Base-by-base conservation (phyloP, 352 stramenopile genomes). In the Phytophthora syringae region DNA sequence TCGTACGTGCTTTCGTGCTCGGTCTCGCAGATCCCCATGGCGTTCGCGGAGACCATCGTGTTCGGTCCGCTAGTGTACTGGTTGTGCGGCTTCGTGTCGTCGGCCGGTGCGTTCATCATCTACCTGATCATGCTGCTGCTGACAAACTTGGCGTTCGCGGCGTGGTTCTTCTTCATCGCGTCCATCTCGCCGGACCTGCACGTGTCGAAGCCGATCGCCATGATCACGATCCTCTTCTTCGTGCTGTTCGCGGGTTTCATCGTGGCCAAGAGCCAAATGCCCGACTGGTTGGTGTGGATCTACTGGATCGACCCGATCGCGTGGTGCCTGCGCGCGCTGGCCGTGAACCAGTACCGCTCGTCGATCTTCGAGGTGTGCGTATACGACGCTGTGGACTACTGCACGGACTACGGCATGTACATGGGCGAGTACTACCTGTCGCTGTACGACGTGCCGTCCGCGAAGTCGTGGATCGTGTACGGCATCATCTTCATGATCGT, bases 51-150 rank as follows among this genome's bases (percentile, higher is more conserved):
- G 69, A 81, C 72, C 3, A 58, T 93, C n/a, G 59, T 90, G 27
- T 97, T 95, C 73, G 87, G 85, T 1, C 78, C 76, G 13, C 49
- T 97, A 42, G 59, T 95, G 13, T 97, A 97, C 63, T 97, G 82
- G 74, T 74, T 95, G 68, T 82, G 89, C 54, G 89, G 89, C 47
- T 82, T 84, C 40, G 52, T 67, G 25, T 30, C 60, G 10, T 49
- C 69, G 7, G 64, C 59, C 0, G 22, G 42, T n/a, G 50, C 49
- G 3, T 90, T 82, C 61, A 64, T 88, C 28, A 44, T 75, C 43
- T 90, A 84, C 70, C 21, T 73, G 21, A 45, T 77, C 45, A 50
- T 81, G 25, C 50, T 86, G 20, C 56, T 89, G 12, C 27, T 86
- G 36, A 72, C 65, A 13, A 84, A 82, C 42, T 12, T 89, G 16